Evolutionary conservation across 345 rosid species (phyloP).

Genomic region (Linum lewisii): DNA sequence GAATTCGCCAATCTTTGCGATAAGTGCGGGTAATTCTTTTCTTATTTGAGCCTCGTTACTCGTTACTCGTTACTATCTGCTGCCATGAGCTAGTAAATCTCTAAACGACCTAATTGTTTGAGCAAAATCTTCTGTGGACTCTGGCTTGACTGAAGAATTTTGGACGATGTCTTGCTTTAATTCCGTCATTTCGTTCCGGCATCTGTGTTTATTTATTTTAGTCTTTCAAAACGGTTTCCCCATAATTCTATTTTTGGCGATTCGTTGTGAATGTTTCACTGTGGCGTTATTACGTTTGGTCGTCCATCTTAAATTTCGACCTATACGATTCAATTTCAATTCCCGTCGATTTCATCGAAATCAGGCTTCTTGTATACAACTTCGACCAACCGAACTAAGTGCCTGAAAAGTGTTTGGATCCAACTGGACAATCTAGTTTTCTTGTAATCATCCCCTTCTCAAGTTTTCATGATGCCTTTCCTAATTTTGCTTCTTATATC

Average conservation of each 20-base stretch:
- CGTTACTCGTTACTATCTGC: background rate
- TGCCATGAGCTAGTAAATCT: background rate
- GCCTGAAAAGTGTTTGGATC: background rate
- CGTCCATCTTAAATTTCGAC: background rate
- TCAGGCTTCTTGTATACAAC: background rate
- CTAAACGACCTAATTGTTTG: background rate
- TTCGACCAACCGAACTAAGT: background rate
- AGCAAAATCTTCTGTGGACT: background rate
- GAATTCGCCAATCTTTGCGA: conserved; percentile 65
- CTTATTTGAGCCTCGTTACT: conserved; percentile 4
- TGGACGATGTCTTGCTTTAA: background rate
- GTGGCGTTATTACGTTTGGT: background rate
- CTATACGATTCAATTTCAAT: conserved; percentile 1
- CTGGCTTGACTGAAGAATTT: background rate
- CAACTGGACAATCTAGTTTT: conserved; percentile 1
- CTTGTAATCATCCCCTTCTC: background rate
- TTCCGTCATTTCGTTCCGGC: background rate
- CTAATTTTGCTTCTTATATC: background rate
- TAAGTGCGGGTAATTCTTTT: conserved; percentile 63
- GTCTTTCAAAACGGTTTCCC: background rate
- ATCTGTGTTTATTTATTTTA: background rate
- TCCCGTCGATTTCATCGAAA: background rate
- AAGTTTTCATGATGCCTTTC: background rate
- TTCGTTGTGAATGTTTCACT: background rate
- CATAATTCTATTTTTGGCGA: conserved; percentile 1